Evolutionary conservation across 441 rosid genomes (phyloP).

Genomic region (Bocquillonia castaneifolia): DNA sequence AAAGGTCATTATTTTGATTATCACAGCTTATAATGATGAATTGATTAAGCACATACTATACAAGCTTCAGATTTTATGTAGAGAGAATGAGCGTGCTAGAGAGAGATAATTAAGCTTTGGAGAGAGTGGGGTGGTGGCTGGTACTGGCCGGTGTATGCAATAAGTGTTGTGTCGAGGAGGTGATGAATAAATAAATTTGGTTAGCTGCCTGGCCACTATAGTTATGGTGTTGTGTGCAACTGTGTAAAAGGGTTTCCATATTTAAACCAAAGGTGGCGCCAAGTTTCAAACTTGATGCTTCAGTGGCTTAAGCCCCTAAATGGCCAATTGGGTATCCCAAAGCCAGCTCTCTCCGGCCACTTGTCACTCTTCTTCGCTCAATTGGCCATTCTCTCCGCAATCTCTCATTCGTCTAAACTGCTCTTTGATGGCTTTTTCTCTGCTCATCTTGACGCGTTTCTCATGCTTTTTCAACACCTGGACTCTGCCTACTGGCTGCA

Average conservation of each 20-base stretch:
- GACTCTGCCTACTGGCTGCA: constrained; percentile 27
- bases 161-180: no score
- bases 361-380: constrained; percentile 35
- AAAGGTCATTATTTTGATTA: no score
- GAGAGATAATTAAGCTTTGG: no score
- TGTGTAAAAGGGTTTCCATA: not conserved
- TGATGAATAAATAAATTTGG: no score
- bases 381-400: constrained; percentile 12
- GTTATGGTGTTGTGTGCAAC: no score
- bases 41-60: no score
- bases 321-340: constrained; percentile 18
- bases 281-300: constrained; percentile 11
- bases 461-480: constrained; percentile 35
- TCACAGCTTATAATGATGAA: no score
- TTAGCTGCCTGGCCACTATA: no score
- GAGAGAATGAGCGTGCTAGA: no score
- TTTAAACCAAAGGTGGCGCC: constrained; percentile 21
- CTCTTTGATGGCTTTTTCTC: constrained; percentile 26
- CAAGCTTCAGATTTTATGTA: no score
- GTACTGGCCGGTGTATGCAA: no score
- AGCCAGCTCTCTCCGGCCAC: constrained; percentile 41
- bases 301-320: constrained; percentile 4
- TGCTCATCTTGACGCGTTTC: constrained; percentile 34
- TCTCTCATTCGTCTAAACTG: constrained; percentile 11
- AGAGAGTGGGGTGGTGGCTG: no score